Percentiles rank a stretch among this genome's conserved stretches.
Conservation (phyloP, 2,329 filamentous ascomycete genomes). For the Sarocladium strictum region DNA sequence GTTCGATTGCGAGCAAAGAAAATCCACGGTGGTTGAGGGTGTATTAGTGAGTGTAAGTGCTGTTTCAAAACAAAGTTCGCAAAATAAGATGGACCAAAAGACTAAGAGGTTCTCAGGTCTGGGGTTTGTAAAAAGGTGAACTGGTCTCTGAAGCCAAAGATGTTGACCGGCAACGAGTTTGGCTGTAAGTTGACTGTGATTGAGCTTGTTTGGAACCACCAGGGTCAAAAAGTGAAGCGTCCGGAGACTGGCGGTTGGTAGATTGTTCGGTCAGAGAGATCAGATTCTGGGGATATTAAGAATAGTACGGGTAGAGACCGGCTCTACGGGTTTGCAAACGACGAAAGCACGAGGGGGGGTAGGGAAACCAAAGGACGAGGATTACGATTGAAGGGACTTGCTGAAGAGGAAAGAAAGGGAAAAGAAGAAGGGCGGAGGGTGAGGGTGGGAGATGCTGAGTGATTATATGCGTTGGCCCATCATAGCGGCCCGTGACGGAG, state of each 20-base stretch:
- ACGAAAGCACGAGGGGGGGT: conserved; percentile 30
- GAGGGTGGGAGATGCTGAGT: conserved; percentile 16
- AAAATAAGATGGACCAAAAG: conserved; percentile 13
- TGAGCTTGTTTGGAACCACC: conserved; percentile 4
- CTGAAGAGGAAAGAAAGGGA: conserved; percentile 51
- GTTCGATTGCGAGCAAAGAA: conserved; percentile 47
- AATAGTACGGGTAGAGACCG: conserved; percentile 43
- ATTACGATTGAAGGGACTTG: conserved; percentile 55
- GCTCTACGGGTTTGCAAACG: conserved; percentile 40
- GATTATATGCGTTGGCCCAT: conserved; percentile 5
- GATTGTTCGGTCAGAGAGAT: conserved; percentile 21
- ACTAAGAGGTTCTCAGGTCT: neutral
- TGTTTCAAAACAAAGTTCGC: conserved; percentile 20
- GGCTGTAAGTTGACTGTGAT: conserved; percentile 14
- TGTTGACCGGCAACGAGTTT: conserved; percentile 35
- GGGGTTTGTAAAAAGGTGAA: conserved; percentile 14
- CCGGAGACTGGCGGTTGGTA: neutral
- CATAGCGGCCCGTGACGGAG: conserved; percentile 5
- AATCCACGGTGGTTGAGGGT: conserved; percentile 39
- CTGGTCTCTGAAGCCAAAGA: conserved; percentile 21
- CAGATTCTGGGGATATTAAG: conserved; percentile 17
- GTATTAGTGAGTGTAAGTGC: conserved; percentile 34
- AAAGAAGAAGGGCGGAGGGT: conserved; percentile 27
- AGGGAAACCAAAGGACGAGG: conserved; percentile 41
- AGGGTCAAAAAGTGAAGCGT: neutral